A percentile compares a stretch with the other conserved stretches of the same genome.
phyloP scores from a whole-genome alignment of 257 asterid genomes.

The Solanum paucissectum region DNA sequence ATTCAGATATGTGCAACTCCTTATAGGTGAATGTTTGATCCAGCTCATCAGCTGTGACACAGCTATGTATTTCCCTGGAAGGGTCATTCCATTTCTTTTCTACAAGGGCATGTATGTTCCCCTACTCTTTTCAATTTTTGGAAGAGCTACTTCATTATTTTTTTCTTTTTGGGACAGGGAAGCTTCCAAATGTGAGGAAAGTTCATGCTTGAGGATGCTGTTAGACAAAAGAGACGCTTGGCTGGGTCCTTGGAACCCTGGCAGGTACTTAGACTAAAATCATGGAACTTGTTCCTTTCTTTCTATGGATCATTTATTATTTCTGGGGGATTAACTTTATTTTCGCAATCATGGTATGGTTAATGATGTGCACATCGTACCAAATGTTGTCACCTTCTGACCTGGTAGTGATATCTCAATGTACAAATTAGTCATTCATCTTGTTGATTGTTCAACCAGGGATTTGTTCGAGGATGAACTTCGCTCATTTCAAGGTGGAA shows the following conservation, averaged over 20 bases:
- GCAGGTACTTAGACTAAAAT: conserved; percentile 44
- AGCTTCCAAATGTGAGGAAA: conserved; percentile 75
- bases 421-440: neutral
- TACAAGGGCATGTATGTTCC: neutral
- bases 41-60: neutral
- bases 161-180: conserved; percentile 49
- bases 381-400: neutral
- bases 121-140: neutral
- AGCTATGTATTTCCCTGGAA: neutral
- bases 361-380: neutral
- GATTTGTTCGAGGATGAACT: conserved; percentile 99
- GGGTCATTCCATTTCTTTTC: neutral
- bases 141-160: conserved; percentile 5
- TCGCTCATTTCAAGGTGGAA: conserved; percentile 95
- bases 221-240: conserved; percentile 96
- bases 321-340: neutral
- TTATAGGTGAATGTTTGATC: conserved; percentile 53
- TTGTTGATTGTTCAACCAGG: conserved; percentile 27
- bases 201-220: conserved; percentile 86
- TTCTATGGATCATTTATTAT: neutral
- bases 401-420: conserved; percentile 1
- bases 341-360: neutral
- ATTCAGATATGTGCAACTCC: conserved; percentile 85
- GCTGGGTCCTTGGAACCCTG: conserved; percentile 99
- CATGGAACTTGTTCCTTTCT: neutral